Evolutionary conservation across 2,329 filamentous ascomycete species (phyloP).

Genomic region (Myotisia sp.): DNA sequence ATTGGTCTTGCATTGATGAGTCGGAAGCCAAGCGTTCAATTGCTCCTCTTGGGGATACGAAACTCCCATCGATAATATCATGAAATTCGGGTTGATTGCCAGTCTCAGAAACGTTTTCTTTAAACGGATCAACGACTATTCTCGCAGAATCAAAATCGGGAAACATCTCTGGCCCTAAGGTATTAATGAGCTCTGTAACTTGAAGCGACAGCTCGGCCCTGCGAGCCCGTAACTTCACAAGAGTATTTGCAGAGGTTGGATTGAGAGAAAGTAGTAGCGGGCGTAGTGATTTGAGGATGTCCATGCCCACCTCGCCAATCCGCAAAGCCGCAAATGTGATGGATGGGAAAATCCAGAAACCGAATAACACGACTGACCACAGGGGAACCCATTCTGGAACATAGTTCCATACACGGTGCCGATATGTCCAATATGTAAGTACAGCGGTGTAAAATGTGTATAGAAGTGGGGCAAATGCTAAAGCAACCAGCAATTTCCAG

Average conservation of each 20-base stretch:
- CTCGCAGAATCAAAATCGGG: constrained; percentile 79
- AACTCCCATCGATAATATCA: constrained; percentile 15
- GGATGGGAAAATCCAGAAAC: constrained; percentile 67
- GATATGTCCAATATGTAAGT: constrained; percentile 62
- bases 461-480: constrained; percentile 66
- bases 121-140: constrained; percentile 45
- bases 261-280: constrained; percentile 75
- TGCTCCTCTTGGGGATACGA: no score
- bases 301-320: constrained; percentile 97
- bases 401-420: constrained; percentile 68
- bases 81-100: constrained; percentile 10
- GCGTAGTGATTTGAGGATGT: constrained; percentile 86
- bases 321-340: constrained; percentile 88
- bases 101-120: constrained; percentile 15
- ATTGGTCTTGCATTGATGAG: constrained; percentile 29
- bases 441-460: constrained; percentile 68
- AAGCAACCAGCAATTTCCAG: constrained; percentile 82
- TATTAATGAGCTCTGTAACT: constrained; percentile 88
- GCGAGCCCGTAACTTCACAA: constrained; percentile 59
- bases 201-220: constrained; percentile 62
- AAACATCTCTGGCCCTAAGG: constrained; percentile 87
- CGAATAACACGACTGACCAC: constrained; percentile 59
- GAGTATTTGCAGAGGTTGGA: constrained; percentile 68
- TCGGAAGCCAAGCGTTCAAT: constrained; percentile 1
- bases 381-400: constrained; percentile 68